phyloP scores from a whole-genome alignment of 148 eudicot genomes.

The Rheum nobile region DNA sequence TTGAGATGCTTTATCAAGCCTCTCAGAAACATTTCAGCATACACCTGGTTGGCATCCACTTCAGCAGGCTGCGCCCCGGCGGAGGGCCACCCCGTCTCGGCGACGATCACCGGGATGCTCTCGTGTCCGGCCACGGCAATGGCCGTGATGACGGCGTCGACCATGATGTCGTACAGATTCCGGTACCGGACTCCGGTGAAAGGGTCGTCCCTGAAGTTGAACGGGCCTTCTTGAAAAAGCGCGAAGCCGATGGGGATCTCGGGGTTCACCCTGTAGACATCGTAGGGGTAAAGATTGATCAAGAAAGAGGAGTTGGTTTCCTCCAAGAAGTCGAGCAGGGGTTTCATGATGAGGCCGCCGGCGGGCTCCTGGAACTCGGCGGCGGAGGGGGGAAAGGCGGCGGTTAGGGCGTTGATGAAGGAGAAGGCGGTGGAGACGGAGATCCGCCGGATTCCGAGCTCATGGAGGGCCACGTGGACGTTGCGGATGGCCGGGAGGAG shows the following conservation, averaged over 20 bases:
- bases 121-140: slow-evolving; percentile 67
- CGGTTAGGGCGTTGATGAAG: slow-evolving; percentile 26
- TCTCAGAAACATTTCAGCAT: slow-evolving; percentile 50
- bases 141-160: slow-evolving; percentile 50
- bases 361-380: slow-evolving; percentile 51
- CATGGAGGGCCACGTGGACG: slow-evolving; percentile 31
- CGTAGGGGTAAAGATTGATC: slow-evolving; percentile 52
- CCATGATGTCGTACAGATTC: slow-evolving; percentile 71
- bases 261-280: slow-evolving; percentile 19
- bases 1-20: slow-evolving; percentile 51
- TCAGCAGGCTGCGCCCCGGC: slow-evolving; percentile 13
- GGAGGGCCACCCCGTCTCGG: slow-evolving; percentile 79
- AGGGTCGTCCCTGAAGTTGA: slow-evolving; percentile 54
- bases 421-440: slow-evolving; percentile 65
- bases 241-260: slow-evolving; percentile 64
- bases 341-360: slow-evolving; percentile 27
- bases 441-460: slow-evolving; percentile 41
- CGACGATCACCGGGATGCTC: slow-evolving; percentile 61
- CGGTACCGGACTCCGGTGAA: slow-evolving; percentile 71
- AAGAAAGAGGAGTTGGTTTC: slow-evolving; percentile 60
- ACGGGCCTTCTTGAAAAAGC: slow-evolving; percentile 44
- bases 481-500: slow-evolving; percentile 56
- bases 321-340: slow-evolving; percentile 40
- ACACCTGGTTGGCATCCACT: slow-evolving; percentile 29
- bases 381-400: slow-evolving; percentile 65